These are phyloP conservation scores for Fusarium xyrophilum DNA, from an alignment of 2,329 filamentous ascomycete genomes.

Conservation along the genomic window DNA sequence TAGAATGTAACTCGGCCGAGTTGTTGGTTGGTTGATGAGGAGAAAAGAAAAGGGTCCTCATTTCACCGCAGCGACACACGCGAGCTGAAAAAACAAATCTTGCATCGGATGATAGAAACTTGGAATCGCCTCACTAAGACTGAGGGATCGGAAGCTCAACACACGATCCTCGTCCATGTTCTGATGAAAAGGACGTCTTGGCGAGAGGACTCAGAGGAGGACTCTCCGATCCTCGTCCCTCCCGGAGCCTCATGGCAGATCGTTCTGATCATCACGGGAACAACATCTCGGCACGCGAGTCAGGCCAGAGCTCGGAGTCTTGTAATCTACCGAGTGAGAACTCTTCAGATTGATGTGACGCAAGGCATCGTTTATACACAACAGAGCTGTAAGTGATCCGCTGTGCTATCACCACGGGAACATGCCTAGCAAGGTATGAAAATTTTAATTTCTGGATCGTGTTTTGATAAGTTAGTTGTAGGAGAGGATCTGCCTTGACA, in stretches of 20 bases:
- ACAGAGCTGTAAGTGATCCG: neutral
- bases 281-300: conserved; percentile 5
- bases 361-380: conserved; percentile 19
- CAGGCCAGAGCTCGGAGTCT: neutral
- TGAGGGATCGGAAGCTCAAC: neutral
- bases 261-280: neutral
- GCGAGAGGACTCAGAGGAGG: neutral
- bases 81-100: neutral
- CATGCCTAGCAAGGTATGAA: neutral
- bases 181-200: neutral
- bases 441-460: neutral
- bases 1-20: neutral
- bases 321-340: neutral
- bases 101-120: conserved; percentile 8
- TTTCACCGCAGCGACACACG: neutral
- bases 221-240: neutral
- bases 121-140: conserved; percentile 9
- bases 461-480: neutral
- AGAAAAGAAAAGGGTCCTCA: neutral
- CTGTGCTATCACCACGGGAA: neutral
- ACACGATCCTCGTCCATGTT: neutral
- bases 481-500: conserved; percentile 12
- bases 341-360: conserved; percentile 1
- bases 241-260: conserved; percentile 11
- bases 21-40: neutral